These are phyloP conservation scores for Dactylorhiza incarnata DNA, from an alignment of 106 monocot species.

Conservation along the genomic window DNA sequence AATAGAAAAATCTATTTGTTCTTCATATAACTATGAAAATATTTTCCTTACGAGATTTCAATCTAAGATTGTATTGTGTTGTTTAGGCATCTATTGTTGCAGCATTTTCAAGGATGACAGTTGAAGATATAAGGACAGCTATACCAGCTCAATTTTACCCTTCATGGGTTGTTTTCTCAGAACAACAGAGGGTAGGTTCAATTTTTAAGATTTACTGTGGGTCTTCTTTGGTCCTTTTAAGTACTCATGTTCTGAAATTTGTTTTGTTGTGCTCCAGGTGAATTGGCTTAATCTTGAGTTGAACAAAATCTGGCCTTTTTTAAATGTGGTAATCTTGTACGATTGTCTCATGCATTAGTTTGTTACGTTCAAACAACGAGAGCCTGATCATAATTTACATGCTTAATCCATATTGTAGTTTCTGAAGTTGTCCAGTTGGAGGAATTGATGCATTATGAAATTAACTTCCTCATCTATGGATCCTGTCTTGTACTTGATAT, in stretches of 20 bases:
- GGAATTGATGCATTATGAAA: background rate
- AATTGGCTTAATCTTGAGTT: conserved; percentile 67
- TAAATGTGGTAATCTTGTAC: conserved; percentile 39
- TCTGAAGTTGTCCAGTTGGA: background rate
- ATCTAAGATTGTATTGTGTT: too few species aligned
- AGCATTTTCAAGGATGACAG: conserved; percentile 61
- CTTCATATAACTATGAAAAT: too few species aligned
- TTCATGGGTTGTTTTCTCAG: conserved; percentile 75
- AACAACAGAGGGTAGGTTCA: conserved; percentile 58
- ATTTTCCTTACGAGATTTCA: too few species aligned
- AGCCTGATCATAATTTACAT: background rate
- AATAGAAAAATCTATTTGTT: too few species aligned
- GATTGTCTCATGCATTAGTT: background rate
- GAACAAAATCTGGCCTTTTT: conserved; percentile 74
- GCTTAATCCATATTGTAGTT: too few species aligned
- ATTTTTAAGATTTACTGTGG: background rate
- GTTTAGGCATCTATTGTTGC: conserved; percentile 49
- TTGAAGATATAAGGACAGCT: conserved; percentile 56
- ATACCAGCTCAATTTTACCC: conserved; percentile 56
- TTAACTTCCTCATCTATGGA: background rate
- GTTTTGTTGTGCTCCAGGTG: conserved; percentile 42
- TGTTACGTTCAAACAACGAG: background rate
- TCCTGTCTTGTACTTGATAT: too few species aligned
- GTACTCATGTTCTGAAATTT: conserved; percentile 8
- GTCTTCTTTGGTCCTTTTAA: background rate